A percentile compares a stretch with the other conserved stretches of the same genome.
These are phyloP conservation scores for Citrus sinensis DNA, from an alignment of 345 rosid species.

Conservation along the genomic window DNA sequence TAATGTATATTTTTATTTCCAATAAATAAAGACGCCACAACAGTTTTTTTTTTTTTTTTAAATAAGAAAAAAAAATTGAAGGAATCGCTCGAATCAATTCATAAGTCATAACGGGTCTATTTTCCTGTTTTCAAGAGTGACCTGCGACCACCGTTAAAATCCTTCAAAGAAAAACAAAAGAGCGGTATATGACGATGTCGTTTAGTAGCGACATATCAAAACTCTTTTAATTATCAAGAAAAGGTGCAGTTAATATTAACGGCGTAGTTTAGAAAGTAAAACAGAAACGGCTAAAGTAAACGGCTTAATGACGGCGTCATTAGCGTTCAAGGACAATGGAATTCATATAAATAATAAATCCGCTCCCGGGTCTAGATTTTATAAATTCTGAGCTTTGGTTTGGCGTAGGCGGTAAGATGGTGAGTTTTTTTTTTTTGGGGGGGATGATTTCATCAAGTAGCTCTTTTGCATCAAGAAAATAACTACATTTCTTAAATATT, in stretches of 20 bases:
- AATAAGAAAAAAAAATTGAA: too few species aligned
- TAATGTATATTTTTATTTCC: too few species aligned
- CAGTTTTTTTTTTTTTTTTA: too few species aligned
- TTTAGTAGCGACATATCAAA: background rate
- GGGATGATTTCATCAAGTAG: conserved; percentile 18
- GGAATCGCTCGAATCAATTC: too few species aligned
- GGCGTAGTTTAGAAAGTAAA: background rate
- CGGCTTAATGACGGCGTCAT: background rate
- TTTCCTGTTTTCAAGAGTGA: too few species aligned
- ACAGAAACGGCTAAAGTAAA: too few species aligned
- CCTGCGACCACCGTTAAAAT: too few species aligned
- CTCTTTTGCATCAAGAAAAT: background rate
- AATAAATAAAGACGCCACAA: too few species aligned
- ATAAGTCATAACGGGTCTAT: too few species aligned
- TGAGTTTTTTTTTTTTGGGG: background rate
- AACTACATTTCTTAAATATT: background rate
- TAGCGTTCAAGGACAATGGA: background rate
- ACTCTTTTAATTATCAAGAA: background rate
- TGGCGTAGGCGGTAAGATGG: conserved; percentile 13
- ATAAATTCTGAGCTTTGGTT: background rate
- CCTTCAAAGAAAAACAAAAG: too few species aligned
- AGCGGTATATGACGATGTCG: background rate
- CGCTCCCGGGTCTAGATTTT: background rate
- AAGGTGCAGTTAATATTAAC: background rate
- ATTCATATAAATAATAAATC: background rate